Base-by-base conservation (phyloP, 2,329 filamentous ascomycete genomes). In the Colletotrichum incanum region DNA sequence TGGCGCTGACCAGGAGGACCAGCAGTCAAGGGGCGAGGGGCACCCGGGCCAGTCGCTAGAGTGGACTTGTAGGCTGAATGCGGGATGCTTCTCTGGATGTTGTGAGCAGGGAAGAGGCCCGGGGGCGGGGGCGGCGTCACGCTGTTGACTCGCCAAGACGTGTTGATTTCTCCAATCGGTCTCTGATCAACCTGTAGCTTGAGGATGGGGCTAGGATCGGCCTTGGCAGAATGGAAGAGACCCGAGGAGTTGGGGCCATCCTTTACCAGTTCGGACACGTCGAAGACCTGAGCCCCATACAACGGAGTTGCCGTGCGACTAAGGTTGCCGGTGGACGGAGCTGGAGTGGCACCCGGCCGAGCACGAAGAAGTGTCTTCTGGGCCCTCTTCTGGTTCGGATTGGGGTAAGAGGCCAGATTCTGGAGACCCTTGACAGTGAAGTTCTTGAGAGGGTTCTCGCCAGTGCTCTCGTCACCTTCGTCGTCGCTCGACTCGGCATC, bases 361-460 rank as follows among this genome's bases (percentile, higher is more conserved):
- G 75, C 76, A 28, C 79, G 78, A 65, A 80, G 78, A 70, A 89
- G 83, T 23, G 83, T 80, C 74, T 82, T 85, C 78, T 86, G 86
- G 70, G 88, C 88, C 52, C 79, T 80, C 78, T 86, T 85, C 77
- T 89, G 88, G 77, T 82, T 85, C 9, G 87, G 87, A 74, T 90
- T 90, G 5, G 85, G 82, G 74, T 89, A 90, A 1, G 88, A 89
- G 20, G 88, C 88, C 74, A 90, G 77, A 74, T 86, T 89, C 49
- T 85, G 84, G 28, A 89, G 81, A 39, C 83, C 85, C 75, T 88
- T 88, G 76, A 86, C 82, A 16, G 82, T 80, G 73, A 84, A 80
- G 56, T 79, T 84, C 70, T 81, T 79, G 61, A 84, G 76, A 1
- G 80, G 77, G 26, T 76, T 73, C 26, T 81, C 78, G 65, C 77